Evolutionary conservation across 1,284 basidiomycete species (phyloP).

Genomic region (Fomitiporia mediterranea): DNA sequence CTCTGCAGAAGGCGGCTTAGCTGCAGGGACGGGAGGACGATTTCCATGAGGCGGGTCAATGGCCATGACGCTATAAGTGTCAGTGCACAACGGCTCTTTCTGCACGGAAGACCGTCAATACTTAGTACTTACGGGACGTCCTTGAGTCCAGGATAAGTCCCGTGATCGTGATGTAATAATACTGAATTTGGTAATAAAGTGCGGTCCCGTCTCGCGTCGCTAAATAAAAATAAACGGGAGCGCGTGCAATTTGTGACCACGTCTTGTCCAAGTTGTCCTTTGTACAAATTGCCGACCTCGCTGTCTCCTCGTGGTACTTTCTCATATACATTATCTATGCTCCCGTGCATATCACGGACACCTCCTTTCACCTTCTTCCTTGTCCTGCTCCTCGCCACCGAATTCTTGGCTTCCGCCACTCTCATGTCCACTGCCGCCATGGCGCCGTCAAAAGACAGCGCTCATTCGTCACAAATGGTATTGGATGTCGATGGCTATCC

Average conservation of each 20-base stretch:
- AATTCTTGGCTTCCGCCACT: not conserved
- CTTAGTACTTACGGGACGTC: too few relatives aligned
- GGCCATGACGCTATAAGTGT: too few relatives aligned
- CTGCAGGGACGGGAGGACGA: conserved; percentile 1
- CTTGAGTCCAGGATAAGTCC: conserved; percentile 27
- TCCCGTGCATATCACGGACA: not conserved
- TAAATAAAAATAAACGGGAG: too few relatives aligned
- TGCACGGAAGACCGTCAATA: too few relatives aligned
- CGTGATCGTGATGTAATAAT: conserved; percentile 32
- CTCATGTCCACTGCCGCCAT: not conserved
- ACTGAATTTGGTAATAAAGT: too few relatives aligned
- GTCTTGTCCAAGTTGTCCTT: too few relatives aligned
- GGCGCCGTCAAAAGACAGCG: not conserved
- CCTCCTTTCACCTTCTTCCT: not conserved
- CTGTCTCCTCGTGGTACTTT: too few relatives aligned
- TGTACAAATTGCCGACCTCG: too few relatives aligned
- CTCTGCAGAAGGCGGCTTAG: conserved; percentile 26
- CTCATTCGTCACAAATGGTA: conserved; percentile 33
- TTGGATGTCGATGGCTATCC: conserved; percentile 61
- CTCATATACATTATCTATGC: too few relatives aligned
- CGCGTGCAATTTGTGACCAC: too few relatives aligned
- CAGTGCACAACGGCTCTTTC: too few relatives aligned
- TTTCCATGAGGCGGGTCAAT: conserved; percentile 11
- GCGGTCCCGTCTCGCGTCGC: not conserved
- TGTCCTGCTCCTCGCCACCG: not conserved